phyloP scores from a whole-genome alignment of 169 alveolate genomes.

The Babesia gibsoni region DNA sequence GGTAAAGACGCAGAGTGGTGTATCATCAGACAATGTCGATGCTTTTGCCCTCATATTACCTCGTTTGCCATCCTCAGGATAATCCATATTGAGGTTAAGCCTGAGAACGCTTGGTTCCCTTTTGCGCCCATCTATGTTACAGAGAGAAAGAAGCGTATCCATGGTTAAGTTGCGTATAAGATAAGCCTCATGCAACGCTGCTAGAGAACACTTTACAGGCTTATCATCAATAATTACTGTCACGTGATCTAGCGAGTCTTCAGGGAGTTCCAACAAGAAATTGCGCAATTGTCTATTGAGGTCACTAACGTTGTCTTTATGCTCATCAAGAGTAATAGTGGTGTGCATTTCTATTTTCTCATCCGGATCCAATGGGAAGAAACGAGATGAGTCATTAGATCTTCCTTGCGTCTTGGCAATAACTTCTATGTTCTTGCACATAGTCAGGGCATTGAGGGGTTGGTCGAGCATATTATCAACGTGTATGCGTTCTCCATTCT shows the following conservation, averaged over 20 bases:
- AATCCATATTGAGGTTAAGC: slow-evolving; percentile 29
- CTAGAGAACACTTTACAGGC: slow-evolving; percentile 52
- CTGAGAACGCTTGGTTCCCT: slow-evolving; percentile 20
- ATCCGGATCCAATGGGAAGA: slow-evolving; percentile 18
- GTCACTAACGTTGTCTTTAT: slow-evolving; percentile 28
- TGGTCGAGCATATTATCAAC: slow-evolving; percentile 36
- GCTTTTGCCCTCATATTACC: not conserved
- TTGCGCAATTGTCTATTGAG: slow-evolving; percentile 55
- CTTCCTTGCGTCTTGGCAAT: slow-evolving; percentile 29
- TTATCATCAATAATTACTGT: slow-evolving; percentile 42
- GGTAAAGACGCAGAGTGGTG: slow-evolving; percentile 57
- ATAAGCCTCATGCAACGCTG: slow-evolving; percentile 57
- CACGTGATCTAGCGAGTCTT: slow-evolving; percentile 52
- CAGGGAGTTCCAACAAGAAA: slow-evolving; percentile 57
- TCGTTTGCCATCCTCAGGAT: slow-evolving; percentile 13
- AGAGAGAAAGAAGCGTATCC: slow-evolving; percentile 47
- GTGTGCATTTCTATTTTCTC: slow-evolving; percentile 41
- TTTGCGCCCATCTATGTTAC: slow-evolving; percentile 27
- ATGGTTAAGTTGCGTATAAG: slow-evolving; percentile 48
- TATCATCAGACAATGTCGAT: slow-evolving; percentile 2
- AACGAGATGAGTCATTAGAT: slow-evolving; percentile 9
- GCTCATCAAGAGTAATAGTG: slow-evolving; percentile 16
- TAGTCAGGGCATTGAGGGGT: slow-evolving; percentile 42
- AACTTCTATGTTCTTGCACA: slow-evolving; percentile 22
- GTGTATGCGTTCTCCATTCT: slow-evolving; percentile 42